These are phyloP conservation scores for Akanthomyces uredinophilus DNA, from an alignment of 2,329 filamentous ascomycete genomes.

Conservation along the genomic window DNA sequence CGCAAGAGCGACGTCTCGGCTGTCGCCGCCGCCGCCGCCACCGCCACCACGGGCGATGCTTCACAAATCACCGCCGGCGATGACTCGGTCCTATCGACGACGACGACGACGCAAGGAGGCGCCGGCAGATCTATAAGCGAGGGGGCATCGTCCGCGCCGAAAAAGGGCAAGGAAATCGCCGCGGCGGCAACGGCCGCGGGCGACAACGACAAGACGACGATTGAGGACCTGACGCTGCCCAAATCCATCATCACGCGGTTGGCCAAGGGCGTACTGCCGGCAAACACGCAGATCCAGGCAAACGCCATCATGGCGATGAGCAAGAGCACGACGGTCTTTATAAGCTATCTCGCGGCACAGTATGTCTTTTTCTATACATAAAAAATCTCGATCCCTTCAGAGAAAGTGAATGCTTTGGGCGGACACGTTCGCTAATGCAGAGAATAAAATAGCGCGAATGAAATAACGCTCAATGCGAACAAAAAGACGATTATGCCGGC, in stretches of 20 bases:
- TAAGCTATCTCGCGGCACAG: conserved; percentile 73
- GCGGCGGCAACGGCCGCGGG: conserved; percentile 2
- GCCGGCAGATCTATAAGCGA: conserved; percentile 33
- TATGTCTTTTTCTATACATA: conserved; percentile 42
- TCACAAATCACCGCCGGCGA: neutral
- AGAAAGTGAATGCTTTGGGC: neutral
- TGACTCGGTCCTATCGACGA: neutral
- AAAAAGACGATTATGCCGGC: conserved; percentile 74
- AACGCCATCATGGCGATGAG: conserved; percentile 75
- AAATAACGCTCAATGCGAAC: conserved; percentile 58
- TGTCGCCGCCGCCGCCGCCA: conserved; percentile 38
- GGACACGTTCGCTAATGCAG: neutral
- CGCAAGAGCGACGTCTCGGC: conserved; percentile 47
- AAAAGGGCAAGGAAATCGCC: conserved; percentile 35
- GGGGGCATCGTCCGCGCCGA: conserved; percentile 19
- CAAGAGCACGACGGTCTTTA: conserved; percentile 78
- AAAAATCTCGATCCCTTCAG: no score
- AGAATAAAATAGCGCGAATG: conserved; percentile 59
- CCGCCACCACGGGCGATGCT: conserved; percentile 26
- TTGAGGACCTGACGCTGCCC: conserved; percentile 67
- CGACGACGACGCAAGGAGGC: conserved; percentile 34
- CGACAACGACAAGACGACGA: neutral
- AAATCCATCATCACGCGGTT: conserved; percentile 77
- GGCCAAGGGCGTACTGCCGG: conserved; percentile 72
- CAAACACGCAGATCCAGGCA: conserved; percentile 78